A percentile compares a stretch with the other conserved stretches of the same genome.
These are phyloP conservation scores for Globisporangium echinulatum DNA, from an alignment of 352 stramenopile species.

Conservation along the genomic window DNA sequence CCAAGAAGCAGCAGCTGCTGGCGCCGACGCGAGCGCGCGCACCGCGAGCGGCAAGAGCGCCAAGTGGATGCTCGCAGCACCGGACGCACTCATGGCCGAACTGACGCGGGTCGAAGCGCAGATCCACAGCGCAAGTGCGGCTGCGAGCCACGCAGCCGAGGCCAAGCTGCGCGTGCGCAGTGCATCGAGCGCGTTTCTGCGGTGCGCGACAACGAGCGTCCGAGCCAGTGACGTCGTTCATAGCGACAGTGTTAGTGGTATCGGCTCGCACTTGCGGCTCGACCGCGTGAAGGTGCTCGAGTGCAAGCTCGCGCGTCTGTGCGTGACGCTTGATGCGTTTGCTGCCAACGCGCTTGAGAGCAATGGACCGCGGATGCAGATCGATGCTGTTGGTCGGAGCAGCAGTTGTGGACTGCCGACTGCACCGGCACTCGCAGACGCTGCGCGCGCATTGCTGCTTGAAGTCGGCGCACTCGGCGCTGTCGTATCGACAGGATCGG, in stretches of 20 bases:
- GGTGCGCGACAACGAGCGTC: constrained; percentile 7
- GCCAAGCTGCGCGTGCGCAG: constrained; percentile 28
- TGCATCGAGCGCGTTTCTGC: constrained; percentile 18
- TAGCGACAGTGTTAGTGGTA: not conserved
- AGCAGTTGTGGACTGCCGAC: not conserved
- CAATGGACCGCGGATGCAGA: not conserved
- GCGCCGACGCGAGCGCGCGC: constrained; percentile 24
- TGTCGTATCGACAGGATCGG: constrained; percentile 16
- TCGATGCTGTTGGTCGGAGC: not conserved
- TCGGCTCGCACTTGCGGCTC: constrained; percentile 4
- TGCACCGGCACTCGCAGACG: constrained; percentile 12
- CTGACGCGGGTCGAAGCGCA: constrained; percentile 26
- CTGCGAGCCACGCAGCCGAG: constrained; percentile 18
- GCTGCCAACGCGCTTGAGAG: not conserved
- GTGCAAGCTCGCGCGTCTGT: constrained; percentile 2
- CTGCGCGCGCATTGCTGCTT: constrained; percentile 20
- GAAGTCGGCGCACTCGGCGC: constrained; percentile 32
- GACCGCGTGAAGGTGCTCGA: constrained; percentile 11
- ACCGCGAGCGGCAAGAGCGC: constrained; percentile 8
- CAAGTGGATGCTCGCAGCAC: constrained; percentile 40
- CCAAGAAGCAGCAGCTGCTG: constrained; percentile 34
- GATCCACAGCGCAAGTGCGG: constrained; percentile 15
- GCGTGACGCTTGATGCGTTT: constrained; percentile 1
- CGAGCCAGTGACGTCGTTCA: constrained; percentile 16
- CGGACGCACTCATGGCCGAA: constrained; percentile 27